Conservation (phyloP, 2,329 filamentous ascomycete genomes). For the Neophaeococcomyces aloes region DNA sequence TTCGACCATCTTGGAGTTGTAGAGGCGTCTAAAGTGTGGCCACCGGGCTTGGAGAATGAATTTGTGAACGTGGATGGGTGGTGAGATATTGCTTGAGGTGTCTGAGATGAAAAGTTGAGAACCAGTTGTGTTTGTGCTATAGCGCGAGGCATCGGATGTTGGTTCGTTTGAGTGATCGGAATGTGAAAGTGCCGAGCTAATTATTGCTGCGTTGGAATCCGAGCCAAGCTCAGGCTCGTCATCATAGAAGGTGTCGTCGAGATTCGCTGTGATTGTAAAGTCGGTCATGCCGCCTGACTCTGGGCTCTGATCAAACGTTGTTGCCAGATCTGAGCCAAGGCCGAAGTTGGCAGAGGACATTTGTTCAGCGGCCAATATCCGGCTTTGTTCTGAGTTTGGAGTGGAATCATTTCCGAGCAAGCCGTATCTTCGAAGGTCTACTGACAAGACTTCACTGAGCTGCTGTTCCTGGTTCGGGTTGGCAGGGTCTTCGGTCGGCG, state of each 20-base stretch:
- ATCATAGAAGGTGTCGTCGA: slow-evolving; percentile 50
- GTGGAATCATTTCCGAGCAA: slow-evolving; percentile 70
- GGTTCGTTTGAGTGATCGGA: slow-evolving; percentile 21
- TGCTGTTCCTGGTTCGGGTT: slow-evolving; percentile 72
- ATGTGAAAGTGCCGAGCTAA: slow-evolving; percentile 10
- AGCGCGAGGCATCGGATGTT: slow-evolving; percentile 19
- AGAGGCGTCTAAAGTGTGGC: slow-evolving; percentile 90
- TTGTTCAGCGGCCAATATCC: slow-evolving; percentile 44
- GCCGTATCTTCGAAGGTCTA: slow-evolving; percentile 85
- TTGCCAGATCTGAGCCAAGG: slow-evolving; percentile 77
- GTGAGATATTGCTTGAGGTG: slow-evolving; percentile 47
- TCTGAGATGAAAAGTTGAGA: slow-evolving; percentile 17
- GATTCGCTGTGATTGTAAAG: slow-evolving; percentile 79
- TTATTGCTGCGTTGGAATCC: slow-evolving; percentile 18
- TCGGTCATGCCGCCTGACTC: slow-evolving; percentile 80
- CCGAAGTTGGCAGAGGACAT: slow-evolving; percentile 40
- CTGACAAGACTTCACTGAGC: slow-evolving; percentile 84
- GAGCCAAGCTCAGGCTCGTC: slow-evolving; percentile 44
- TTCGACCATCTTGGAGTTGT: slow-evolving; percentile 89
- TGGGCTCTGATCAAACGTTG: slow-evolving; percentile 75
- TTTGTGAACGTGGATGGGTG: slow-evolving; percentile 86
- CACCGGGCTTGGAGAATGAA: slow-evolving; percentile 90
- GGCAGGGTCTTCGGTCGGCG: slow-evolving; percentile 64
- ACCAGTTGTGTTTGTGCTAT: slow-evolving; percentile 11
- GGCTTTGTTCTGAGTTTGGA: slow-evolving; percentile 36